phyloP scores from a whole-genome alignment of 805 yeast species.

The Metschnikowia gruessii region DNA sequence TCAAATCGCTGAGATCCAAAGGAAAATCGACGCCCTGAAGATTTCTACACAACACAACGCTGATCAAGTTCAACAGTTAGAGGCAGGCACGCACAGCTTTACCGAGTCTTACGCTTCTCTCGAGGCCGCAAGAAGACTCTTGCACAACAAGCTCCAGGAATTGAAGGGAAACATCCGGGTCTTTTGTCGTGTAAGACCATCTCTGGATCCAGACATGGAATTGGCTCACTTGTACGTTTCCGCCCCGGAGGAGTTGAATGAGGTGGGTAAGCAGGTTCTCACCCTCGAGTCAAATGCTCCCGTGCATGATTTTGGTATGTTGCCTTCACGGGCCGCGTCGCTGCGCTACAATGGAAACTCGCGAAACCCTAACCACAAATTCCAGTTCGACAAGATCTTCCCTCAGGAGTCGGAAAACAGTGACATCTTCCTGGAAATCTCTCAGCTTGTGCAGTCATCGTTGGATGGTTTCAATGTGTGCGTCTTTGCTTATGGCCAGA shows the following conservation, averaged over 20 bases:
- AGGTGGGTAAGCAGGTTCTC: slow-evolving; percentile 35
- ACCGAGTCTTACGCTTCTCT: slow-evolving; percentile 42
- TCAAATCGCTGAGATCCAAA: slow-evolving; percentile 1
- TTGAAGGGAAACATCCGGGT: slow-evolving; percentile 91
- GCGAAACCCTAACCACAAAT: slow-evolving; percentile 27
- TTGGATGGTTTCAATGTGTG: slow-evolving; percentile 86
- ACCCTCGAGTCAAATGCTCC: slow-evolving; percentile 15
- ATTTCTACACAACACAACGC: slow-evolving; percentile 5
- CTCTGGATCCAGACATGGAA: slow-evolving; percentile 14
- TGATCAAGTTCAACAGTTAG: slow-evolving; percentile 6
- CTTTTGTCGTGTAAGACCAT: slow-evolving; percentile 80
- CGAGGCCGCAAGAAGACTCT: slow-evolving; percentile 55
- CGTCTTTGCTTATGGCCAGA: slow-evolving; percentile 95
- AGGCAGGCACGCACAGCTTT: slow-evolving; percentile 1
- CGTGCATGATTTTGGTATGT: neutral
- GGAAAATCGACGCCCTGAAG: slow-evolving; percentile 12
- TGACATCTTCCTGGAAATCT: slow-evolving; percentile 77
- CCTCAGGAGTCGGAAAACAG: slow-evolving; percentile 49
- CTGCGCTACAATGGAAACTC: neutral
- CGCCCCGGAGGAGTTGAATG: slow-evolving; percentile 27
- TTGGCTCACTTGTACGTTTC: slow-evolving; percentile 2
- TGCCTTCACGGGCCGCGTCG: neutral
- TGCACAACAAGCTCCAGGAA: slow-evolving; percentile 79
- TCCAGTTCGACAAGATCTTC: slow-evolving; percentile 80
- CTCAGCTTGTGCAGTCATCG: slow-evolving; percentile 70